These are phyloP conservation scores for Theileria orientalis DNA, from an alignment of 169 alveolate species.

Conservation along the genomic window DNA sequence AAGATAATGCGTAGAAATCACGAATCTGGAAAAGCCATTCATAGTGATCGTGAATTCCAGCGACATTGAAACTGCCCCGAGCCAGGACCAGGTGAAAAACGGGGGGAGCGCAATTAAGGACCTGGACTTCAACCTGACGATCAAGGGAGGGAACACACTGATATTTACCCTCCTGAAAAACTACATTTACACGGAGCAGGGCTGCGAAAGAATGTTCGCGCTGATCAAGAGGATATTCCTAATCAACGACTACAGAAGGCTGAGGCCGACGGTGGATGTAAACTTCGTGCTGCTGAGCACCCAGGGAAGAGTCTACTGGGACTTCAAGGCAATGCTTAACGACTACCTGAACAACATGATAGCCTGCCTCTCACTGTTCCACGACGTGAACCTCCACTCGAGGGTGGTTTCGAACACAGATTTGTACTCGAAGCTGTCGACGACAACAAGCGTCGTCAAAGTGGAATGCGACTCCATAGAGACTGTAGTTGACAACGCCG, in stretches of 20 bases:
- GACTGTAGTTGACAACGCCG: too few relatives aligned
- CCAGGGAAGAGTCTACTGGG: constrained; percentile 16
- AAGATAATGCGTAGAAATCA: not conserved
- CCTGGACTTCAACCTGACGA: constrained; percentile 20
- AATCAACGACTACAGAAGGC: constrained; percentile 17
- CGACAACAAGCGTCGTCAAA: not conserved
- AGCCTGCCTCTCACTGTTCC: constrained; percentile 35
- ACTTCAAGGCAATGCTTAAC: not conserved
- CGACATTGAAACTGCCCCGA: too few relatives aligned
- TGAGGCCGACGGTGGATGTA: constrained; percentile 31
- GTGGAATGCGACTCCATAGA: not conserved
- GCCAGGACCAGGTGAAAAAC: too few relatives aligned
- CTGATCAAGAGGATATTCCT: constrained; percentile 12
- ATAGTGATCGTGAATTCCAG: not conserved
- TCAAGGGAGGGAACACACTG: constrained; percentile 37
- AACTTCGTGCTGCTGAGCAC: constrained; percentile 32
- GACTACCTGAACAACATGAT: constrained; percentile 17
- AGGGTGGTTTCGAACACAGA: constrained; percentile 29
- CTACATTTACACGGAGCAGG: not conserved
- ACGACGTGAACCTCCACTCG: constrained; percentile 39
- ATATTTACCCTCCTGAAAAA: constrained; percentile 1
- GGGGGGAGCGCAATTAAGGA: not conserved
- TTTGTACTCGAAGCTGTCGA: constrained; percentile 19
- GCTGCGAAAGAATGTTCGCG: constrained; percentile 11
- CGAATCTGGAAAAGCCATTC: not conserved